These are phyloP conservation scores for Fusarium multiceps DNA, from an alignment of 2,329 filamentous ascomycete species.

Conservation along the genomic window DNA sequence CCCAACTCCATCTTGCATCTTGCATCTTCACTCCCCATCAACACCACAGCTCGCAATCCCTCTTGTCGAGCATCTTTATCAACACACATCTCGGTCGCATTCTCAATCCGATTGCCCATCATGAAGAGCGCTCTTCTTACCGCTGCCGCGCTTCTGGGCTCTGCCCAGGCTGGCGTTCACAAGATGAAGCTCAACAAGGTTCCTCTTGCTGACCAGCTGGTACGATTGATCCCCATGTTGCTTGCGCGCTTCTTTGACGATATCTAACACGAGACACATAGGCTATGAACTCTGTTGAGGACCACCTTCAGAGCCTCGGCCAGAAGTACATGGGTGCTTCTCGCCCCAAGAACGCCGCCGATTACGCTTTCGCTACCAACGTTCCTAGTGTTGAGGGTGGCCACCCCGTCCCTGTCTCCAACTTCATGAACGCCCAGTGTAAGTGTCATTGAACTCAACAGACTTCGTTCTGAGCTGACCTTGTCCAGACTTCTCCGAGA, in stretches of 20 bases:
- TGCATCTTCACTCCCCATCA: constrained; percentile 34
- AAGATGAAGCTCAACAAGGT: constrained; percentile 99
- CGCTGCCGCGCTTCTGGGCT: constrained; percentile 83
- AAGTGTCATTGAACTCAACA: constrained; percentile 55
- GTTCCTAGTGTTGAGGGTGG: constrained; percentile 72
- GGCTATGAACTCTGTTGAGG: constrained; percentile 81
- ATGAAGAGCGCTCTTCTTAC: constrained; percentile 91
- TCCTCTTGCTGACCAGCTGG: constrained; percentile 89
- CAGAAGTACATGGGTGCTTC: constrained; percentile 91
- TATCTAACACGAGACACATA: constrained; percentile 51
- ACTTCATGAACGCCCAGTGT: constrained; percentile 99
- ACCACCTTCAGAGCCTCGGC: constrained; percentile 83
- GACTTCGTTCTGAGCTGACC: constrained; percentile 23
- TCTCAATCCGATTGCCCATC: constrained; percentile 52
- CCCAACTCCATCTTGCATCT: constrained; percentile 39
- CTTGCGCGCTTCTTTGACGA: background rate
- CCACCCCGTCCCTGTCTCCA: constrained; percentile 90
- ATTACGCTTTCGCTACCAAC: constrained; percentile 83
- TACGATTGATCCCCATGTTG: constrained; percentile 59
- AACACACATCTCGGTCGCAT: constrained; percentile 21
- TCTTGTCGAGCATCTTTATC: constrained; percentile 16
- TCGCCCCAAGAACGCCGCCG: constrained; percentile 74
- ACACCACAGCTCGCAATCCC: constrained; percentile 24
- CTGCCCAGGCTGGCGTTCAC: constrained; percentile 87
- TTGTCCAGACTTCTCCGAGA: constrained; percentile 92